Base-by-base conservation (phyloP, 305 asterid genomes). In the Fraxinus sp. region DNA sequence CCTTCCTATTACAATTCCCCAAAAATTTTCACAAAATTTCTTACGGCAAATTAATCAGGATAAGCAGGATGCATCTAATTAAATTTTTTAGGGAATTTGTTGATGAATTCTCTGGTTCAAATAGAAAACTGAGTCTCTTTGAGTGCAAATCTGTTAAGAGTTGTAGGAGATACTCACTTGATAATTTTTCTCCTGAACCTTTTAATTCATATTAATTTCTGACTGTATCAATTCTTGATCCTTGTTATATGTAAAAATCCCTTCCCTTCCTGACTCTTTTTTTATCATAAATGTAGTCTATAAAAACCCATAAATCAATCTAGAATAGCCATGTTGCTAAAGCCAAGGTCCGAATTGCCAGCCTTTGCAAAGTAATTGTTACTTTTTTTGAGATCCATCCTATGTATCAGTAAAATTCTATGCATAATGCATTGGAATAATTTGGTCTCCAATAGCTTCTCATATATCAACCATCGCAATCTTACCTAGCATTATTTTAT, bases 381-480 rank as follows among this genome's bases (percentile, higher is more conserved):
- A 7, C 35, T 5, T 55, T 59, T 80, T 20, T 20, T 78, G 77
- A 18, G 32, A 37, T 24, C 74, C 77, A 13, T 79, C 59, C 41
- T 9, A 20, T 22, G 30, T 64, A 39, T 28, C 82, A 78, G 36
- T 74, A 78, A 76, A 81, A 75, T 33, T 74, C 71, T 71, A 16
- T 74, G 59, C 77, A 59, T 77, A 76, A 66, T 49, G 77, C 55
- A 26, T 82, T 26, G 55, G 81, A 74, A 75, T 46, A 28, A 37
- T 68, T 80, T 82, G 83, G 84, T 32, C 80, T 46, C 86, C 77
- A 41, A 24, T 80, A 66, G 57, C 83, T 20, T 81, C 78, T 64
- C 74, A 57, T 78, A 85, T 77, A 71, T 70, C 57, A 35, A n/a
- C 72, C 68, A 22, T 64, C 71, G 26, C 79, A 37, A 77, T 59